Base-by-base conservation (phyloP, 1,284 basidiomycete species). In the Ustilago vetiveriae region DNA sequence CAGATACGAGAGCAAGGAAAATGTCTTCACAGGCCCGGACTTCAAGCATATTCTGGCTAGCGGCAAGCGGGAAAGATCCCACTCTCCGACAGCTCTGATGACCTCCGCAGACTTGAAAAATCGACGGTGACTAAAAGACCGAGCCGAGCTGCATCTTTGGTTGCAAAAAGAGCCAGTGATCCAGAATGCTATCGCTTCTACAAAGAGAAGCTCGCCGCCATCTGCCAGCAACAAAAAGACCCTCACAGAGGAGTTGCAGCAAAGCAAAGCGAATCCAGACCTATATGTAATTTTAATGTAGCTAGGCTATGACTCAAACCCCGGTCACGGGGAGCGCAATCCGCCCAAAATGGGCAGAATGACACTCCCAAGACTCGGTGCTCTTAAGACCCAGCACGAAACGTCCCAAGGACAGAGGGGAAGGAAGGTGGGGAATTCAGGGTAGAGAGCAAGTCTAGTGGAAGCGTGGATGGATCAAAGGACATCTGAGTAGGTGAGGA, bases 251-350 rank as follows among this genome's bases (percentile, higher is more conserved):
- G 35, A 30, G 42, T 29, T 24, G 42, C 36, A 38, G 32, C 27
- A 39, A 38, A 27, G 52, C 43, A 27, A 38, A 38, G 32, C 51
- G 62, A 58, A 65, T 59, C 63, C 47, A 49, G 47, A 47, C 63
- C n/a, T 51, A 58, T 38, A 59, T 57, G 53, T 62, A 68, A 29
- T 44, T 44, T 63, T 67, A 63, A 29, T 71, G 37, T 71, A 38
- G 68, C 68, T 65, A 60, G 55, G 68, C 68, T 71, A 71, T 71
- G 68, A 71, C 68, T 71, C 68, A 71, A 71, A 71, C 68, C 48
- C 68, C 68, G 68, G 68, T 59, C 63, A 71, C 68, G 68, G 55
- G n/a, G 58, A 63, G 42, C 32, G 36, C 46, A 40, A 23, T 13
- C 17, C 44, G 37, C 39, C n/a, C 19, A 19, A 13, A 33, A 35